These are phyloP conservation scores for Dryas alaskensis DNA, from an alignment of 306 rosid species.

Conservation along the genomic window DNA sequence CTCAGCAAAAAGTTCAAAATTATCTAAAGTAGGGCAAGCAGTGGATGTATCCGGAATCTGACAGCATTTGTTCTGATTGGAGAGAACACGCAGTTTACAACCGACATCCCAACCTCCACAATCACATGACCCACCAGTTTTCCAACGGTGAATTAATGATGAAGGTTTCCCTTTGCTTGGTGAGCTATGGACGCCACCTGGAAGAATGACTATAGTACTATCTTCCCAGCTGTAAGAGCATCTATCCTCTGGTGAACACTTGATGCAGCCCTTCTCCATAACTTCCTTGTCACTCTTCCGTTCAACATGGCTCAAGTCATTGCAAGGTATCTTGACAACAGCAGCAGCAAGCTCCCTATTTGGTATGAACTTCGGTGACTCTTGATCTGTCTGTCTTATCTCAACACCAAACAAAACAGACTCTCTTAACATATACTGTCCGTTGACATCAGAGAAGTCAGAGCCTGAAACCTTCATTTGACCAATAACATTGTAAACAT, in stretches of 20 bases:
- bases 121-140: conserved; percentile 75
- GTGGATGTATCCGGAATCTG: conserved; percentile 28
- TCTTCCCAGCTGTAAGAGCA: conserved; percentile 43
- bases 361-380: conserved; percentile 33
- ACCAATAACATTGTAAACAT: conserved; percentile 63
- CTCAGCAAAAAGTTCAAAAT: conserved; percentile 62
- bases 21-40: conserved; percentile 25
- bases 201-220: conserved; percentile 59
- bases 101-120: conserved; percentile 99
- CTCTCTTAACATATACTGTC: conserved; percentile 46
- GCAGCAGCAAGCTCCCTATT: conserved; percentile 77
- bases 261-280: conserved; percentile 34
- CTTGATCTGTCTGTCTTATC: conserved; percentile 44
- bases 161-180: conserved; percentile 77
- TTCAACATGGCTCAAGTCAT: conserved; percentile 32
- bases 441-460: conserved; percentile 32
- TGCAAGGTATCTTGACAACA: conserved; percentile 53
- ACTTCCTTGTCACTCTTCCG: conserved; percentile 18
- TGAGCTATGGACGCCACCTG: conserved; percentile 71
- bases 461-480: conserved; percentile 72
- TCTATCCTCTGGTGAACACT: conserved; percentile 40
- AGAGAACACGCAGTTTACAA: conserved; percentile 77
- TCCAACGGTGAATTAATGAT: conserved; percentile 72
- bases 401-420: conserved; percentile 59
- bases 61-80: conserved; percentile 40